Evolutionary conservation across 2,329 filamentous ascomycete species (phyloP).

Genomic region (Alternaria consortialis): DNA sequence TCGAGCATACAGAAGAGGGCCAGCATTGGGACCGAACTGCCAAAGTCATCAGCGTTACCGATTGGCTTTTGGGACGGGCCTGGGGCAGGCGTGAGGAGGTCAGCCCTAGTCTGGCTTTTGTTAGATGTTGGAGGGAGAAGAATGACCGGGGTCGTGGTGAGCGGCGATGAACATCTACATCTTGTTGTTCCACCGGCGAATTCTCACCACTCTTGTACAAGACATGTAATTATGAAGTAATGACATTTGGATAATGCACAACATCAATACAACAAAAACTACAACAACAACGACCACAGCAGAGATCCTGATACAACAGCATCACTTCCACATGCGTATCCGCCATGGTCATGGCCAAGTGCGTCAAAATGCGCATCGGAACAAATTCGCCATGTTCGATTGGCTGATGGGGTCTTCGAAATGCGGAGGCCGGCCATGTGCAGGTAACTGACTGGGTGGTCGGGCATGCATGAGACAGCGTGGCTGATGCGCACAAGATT

Average conservation of each 20-base stretch:
- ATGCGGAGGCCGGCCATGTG: constrained; percentile 26
- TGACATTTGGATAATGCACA: constrained; percentile 6
- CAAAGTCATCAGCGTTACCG: constrained; percentile 88
- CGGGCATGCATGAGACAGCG: constrained; percentile 21
- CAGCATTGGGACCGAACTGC: constrained; percentile 84
- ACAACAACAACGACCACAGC: background rate
- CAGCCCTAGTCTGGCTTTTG: constrained; percentile 56
- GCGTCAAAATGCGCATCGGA: background rate
- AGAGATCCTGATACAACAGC: constrained; percentile 1
- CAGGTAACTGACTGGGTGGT: constrained; percentile 17
- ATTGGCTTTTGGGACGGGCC: constrained; percentile 89
- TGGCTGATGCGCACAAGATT: constrained; percentile 24
- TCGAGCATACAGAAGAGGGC: constrained; percentile 89
- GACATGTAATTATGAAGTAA: constrained; percentile 31
- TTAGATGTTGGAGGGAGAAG: constrained; percentile 27
- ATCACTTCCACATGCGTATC: background rate
- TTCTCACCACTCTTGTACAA: constrained; percentile 34
- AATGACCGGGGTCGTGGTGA: constrained; percentile 1
- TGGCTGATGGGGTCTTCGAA: background rate
- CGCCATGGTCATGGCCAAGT: background rate
- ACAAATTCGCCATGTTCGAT: background rate
- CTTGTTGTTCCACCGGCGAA: background rate
- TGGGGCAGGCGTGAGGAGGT: constrained; percentile 60
- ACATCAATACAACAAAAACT: background rate
- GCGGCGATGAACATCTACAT: constrained; percentile 3